Conservation (phyloP, 2,329 filamentous ascomycete genomes). For the Sarocladium strictum region DNA sequence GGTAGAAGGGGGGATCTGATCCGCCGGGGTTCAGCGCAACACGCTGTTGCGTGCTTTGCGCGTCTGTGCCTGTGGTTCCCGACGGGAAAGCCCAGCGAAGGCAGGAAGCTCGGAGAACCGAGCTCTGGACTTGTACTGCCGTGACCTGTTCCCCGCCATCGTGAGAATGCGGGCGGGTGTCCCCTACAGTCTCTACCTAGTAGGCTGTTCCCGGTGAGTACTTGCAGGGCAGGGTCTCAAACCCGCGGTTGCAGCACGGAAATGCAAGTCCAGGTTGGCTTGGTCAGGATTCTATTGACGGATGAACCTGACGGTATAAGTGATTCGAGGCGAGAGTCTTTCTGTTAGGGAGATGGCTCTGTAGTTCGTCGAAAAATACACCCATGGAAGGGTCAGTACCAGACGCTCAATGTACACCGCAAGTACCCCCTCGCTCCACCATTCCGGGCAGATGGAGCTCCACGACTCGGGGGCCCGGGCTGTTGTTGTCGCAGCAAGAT, state of each 20-base stretch:
- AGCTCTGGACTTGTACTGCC: slow-evolving; percentile 4
- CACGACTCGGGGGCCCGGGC: slow-evolving; percentile 1
- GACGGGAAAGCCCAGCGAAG: neutral
- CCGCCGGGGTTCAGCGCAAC: neutral
- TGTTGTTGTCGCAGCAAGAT: neutral
- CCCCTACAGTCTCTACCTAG: no score
- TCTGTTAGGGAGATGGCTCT: no score
- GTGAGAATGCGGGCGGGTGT: no score
- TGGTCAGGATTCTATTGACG: no score
- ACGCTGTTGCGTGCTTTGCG: no score
- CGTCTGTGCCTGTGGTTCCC: no score
- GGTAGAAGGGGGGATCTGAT: neutral
- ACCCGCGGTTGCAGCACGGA: neutral
- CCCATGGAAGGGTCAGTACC: neutral
- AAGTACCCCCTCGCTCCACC: slow-evolving; percentile 3
- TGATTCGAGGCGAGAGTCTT: no score
- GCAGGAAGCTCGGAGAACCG: slow-evolving; percentile 5
- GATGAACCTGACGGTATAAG: no score
- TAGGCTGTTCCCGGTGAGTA: no score
- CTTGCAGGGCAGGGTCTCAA: neutral
- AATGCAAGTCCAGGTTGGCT: neutral
- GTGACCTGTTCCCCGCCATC: neutral
- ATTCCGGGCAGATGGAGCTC: slow-evolving; percentile 8
- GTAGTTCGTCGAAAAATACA: no score
- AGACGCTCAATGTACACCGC: no score